Evolutionary conservation across 768 basidiomycete genomes (phyloP), one percentile per base, ranked within the genome.

Genomic region (Leccinum pellstonianum): DNA sequence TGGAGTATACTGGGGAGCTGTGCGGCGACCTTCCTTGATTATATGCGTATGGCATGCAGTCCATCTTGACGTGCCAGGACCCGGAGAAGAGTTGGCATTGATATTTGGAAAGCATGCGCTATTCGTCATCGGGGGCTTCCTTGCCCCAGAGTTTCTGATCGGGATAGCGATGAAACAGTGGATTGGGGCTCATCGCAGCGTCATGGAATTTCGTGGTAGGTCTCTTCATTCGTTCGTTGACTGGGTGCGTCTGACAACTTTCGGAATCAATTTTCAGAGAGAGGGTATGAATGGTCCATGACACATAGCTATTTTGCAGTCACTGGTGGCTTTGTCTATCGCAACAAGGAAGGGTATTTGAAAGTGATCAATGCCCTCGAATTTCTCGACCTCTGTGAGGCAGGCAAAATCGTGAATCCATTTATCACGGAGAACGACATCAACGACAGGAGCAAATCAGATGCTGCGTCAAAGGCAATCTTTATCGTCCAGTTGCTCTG

Each of bases 361-460:
- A 29, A 12, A 8, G 25, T 27, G 25, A 50, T 50, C 17, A 10
- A 17, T 21, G 25, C 49, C 10, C 49, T 12, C 0, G 5, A 12
- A 50, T 50, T 50, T 15, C 49, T 50, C 25, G 11, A 21, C 8
- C 49, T 50, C 17, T 50, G 48, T 9, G 12, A 29, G 25, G 8
- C 9, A 8, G 49, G 25, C 9, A 15, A 50, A 21, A 51, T 51
- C 10, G 9, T 31, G 10, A 51, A 53, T 33, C 52, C 31, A 8
- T 5, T 35, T 5, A 21, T 59, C 12, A 49, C 46, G 3, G 49
- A 15, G 23, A 33, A 59, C 21, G 53, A 59, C 0, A 54, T 57
- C 23, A 17, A n/a, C 2, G 54, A 59, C 21, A 59, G 25, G 38
- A 48, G 55, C 55, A 60, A 47, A 35, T 52, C 55, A 3, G 59